These are phyloP conservation scores for Graphilbum ipis-grandicollis DNA, from an alignment of 2,329 filamentous ascomycete species.

Conservation along the genomic window DNA sequence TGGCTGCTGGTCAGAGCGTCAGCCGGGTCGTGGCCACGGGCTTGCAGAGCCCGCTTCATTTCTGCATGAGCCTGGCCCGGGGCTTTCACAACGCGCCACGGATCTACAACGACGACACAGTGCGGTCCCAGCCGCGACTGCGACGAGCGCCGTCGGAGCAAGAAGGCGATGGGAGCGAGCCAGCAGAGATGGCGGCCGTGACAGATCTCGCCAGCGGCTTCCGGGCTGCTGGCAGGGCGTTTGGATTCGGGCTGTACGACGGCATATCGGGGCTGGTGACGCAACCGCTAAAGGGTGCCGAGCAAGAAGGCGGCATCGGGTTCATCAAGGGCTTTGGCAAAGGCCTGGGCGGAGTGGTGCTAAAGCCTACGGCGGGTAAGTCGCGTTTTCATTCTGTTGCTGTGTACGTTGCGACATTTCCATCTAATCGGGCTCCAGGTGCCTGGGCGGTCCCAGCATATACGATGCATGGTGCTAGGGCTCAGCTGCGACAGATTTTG, in stretches of 20 bases:
- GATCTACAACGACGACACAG: conserved; percentile 69
- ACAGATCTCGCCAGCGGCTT: conserved; percentile 62
- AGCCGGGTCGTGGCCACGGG: conserved; percentile 58
- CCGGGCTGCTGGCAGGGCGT: conserved; percentile 60
- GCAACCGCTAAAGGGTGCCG: conserved; percentile 47
- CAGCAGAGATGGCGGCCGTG: conserved; percentile 23
- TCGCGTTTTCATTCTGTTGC: too few relatives aligned
- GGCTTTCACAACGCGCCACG: conserved; percentile 80
- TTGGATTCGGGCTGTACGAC: conserved; percentile 62
- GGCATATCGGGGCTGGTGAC: conserved; percentile 64
- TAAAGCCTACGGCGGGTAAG: conserved; percentile 60
- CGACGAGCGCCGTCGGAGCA: conserved; percentile 30
- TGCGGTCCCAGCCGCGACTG: conserved; percentile 36
- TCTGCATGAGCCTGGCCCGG: conserved; percentile 64
- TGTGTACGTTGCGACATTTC: too few relatives aligned
- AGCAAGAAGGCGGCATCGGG: conserved; percentile 30
- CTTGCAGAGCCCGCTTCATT: conserved; percentile 67
- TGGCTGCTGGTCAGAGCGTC: conserved; percentile 22
- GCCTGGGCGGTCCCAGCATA: conserved; percentile 63
- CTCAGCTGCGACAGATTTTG: conserved; percentile 38
- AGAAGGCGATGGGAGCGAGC: background rate
- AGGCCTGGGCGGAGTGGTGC: conserved; percentile 60
- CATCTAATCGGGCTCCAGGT: too few relatives aligned
- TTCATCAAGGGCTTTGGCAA: conserved; percentile 64
- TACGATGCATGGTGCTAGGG: conserved; percentile 66